Conservation (phyloP, 2,329 filamentous ascomycete species). For the Monosporascus sp. region DNA sequence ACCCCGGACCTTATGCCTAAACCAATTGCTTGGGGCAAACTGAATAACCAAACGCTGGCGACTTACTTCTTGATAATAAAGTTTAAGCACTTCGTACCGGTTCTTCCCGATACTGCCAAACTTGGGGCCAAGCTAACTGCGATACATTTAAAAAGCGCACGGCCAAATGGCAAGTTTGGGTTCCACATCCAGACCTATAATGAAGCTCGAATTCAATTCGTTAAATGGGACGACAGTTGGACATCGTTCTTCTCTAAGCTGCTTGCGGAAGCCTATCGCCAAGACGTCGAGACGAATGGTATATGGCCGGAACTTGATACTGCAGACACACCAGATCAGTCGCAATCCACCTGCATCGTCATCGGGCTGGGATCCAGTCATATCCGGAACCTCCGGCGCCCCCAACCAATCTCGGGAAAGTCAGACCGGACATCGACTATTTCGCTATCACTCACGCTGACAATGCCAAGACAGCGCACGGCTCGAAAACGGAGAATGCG, state of each 20-base stretch:
- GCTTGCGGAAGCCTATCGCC: slow-evolving; percentile 21
- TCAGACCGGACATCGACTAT: slow-evolving; percentile 54
- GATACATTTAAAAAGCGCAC: slow-evolving; percentile 8
- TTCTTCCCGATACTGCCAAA: not conserved
- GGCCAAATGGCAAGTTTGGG: slow-evolving; percentile 30
- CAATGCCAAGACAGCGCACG: slow-evolving; percentile 3
- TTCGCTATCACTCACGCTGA: slow-evolving; percentile 37
- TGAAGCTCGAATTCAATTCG: slow-evolving; percentile 22
- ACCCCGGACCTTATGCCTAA: slow-evolving; percentile 7
- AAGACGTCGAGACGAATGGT: slow-evolving; percentile 27
- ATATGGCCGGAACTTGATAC: slow-evolving; percentile 24
- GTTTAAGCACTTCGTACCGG: not conserved
- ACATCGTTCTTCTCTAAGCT: slow-evolving; percentile 31
- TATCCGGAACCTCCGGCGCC: slow-evolving; percentile 5
- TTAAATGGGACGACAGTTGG: slow-evolving; percentile 34
- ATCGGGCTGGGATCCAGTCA: slow-evolving; percentile 2
- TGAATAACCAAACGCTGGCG: not conserved
- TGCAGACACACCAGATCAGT: slow-evolving; percentile 21
- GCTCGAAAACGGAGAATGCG: slow-evolving; percentile 3
- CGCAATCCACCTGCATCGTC: slow-evolving; percentile 12
- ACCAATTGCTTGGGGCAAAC: slow-evolving; percentile 6
- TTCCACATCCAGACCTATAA: slow-evolving; percentile 30
- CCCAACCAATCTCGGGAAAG: slow-evolving; percentile 27
- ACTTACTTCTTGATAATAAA: not conserved
- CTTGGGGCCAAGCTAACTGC: not conserved